Conservation (phyloP, 805 yeast genomes). For the Zygoascus bituminiphila region DNA sequence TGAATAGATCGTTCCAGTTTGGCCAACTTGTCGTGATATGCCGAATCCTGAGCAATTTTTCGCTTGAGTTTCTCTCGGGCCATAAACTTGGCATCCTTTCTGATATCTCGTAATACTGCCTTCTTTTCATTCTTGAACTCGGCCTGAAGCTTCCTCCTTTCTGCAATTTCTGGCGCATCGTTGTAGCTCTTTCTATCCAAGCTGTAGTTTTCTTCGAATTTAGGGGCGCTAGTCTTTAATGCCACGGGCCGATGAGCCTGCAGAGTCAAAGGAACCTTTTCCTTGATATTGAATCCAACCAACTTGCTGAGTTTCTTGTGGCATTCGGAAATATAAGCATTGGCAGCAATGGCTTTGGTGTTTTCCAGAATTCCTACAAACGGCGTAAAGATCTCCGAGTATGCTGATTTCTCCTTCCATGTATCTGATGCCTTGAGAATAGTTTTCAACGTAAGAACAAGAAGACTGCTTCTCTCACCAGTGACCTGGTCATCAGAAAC, state of each 20-base stretch:
- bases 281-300: slow-evolving; percentile 38
- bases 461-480: neutral
- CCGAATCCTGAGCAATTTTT: slow-evolving; percentile 65
- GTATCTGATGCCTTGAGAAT: slow-evolving; percentile 16
- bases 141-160: slow-evolving; percentile 70
- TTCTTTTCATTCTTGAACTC: slow-evolving; percentile 89
- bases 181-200: slow-evolving; percentile 92
- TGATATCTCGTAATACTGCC: slow-evolving; percentile 76
- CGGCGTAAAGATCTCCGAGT: slow-evolving; percentile 49
- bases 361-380: slow-evolving; percentile 31
- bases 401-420: slow-evolving; percentile 59
- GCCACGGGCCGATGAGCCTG: slow-evolving; percentile 82
- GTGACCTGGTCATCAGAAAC: neutral
- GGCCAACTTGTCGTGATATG: slow-evolving; percentile 86
- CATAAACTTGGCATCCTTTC: slow-evolving; percentile 80
- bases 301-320: slow-evolving; percentile 42
- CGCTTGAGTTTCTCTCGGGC: slow-evolving; percentile 77
- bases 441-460: neutral
- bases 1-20: slow-evolving; percentile 76
- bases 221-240: slow-evolving; percentile 78
- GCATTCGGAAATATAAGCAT: neutral
- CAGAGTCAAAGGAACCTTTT: slow-evolving; percentile 62
- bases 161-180: slow-evolving; percentile 71
- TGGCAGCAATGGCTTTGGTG: neutral
- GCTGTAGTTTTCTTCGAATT: slow-evolving; percentile 91